These are phyloP conservation scores for Mycena galopus DNA, from an alignment of 768 basidiomycete species.

Conservation along the genomic window DNA sequence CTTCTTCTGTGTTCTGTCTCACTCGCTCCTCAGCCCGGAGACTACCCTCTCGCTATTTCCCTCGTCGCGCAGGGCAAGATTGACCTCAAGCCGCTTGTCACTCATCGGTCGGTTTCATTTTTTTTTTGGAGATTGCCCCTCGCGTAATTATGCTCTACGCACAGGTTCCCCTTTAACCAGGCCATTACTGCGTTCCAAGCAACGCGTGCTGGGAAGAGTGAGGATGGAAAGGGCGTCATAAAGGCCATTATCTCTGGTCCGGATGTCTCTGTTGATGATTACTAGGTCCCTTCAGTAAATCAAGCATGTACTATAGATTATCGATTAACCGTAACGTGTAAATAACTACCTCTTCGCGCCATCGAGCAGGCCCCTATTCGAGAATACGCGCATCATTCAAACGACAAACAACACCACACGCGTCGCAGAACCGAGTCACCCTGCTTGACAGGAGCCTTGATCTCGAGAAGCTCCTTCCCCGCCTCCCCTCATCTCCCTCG, in stretches of 20 bases:
- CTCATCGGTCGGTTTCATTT: slow-evolving; percentile 74
- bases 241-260: slow-evolving; percentile 92
- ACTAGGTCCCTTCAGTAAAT: slow-evolving; percentile 38
- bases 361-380: too few species aligned
- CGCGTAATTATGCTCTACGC: neutral
- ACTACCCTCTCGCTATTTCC: slow-evolving; percentile 88
- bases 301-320: neutral
- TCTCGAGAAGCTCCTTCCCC: too few species aligned
- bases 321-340: slow-evolving; percentile 10
- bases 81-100: slow-evolving; percentile 89
- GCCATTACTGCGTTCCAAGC: slow-evolving; percentile 86
- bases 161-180: slow-evolving; percentile 82
- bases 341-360: neutral
- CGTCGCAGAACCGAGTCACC: too few species aligned
- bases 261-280: slow-evolving; percentile 61
- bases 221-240: slow-evolving; percentile 90
- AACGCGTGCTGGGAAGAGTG: slow-evolving; percentile 83
- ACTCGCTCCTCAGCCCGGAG: slow-evolving; percentile 70
- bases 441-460: too few species aligned
- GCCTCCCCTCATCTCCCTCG: neutral
- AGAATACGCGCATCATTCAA: too few species aligned
- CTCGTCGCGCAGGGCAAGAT: slow-evolving; percentile 87
- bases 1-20: neutral
- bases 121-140: neutral
- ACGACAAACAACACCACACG: too few species aligned